These are phyloP conservation scores for Berkeleyomyces basicola DNA, from an alignment of 2,329 filamentous ascomycete species.

Conservation along the genomic window DNA sequence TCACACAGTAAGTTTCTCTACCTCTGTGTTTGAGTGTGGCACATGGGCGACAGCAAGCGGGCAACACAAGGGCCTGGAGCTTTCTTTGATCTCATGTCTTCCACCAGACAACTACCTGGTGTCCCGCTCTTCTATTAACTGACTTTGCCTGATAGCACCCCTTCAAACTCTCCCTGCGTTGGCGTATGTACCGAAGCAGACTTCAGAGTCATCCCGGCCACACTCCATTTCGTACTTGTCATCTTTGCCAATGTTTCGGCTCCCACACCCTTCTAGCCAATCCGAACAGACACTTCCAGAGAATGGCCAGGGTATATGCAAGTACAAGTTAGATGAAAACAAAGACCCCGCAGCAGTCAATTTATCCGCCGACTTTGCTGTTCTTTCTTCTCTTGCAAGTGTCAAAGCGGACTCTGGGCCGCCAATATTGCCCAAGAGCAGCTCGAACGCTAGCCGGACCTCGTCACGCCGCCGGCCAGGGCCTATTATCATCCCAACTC, in stretches of 20 bases:
- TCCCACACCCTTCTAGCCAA: background rate
- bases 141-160: background rate
- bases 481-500: constrained; percentile 3
- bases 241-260: background rate
- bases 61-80: no score
- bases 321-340: background rate
- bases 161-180: background rate
- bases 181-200: background rate
- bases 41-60: no score
- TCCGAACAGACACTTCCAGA: background rate
- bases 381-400: background rate
- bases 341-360: background rate
- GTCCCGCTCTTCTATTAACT: background rate
- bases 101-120: no score
- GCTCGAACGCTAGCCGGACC: background rate
- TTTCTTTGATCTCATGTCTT: no score
- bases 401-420: background rate
- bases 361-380: no score
- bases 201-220: background rate
- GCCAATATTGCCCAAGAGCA: background rate
- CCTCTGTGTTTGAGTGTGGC: no score
- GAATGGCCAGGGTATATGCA: background rate
- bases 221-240: background rate
- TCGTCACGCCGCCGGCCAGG: background rate
- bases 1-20: no score